phyloP scores from a whole-genome alignment of 83 land plant genomes.

The Diphasiastrum complanatum region DNA sequence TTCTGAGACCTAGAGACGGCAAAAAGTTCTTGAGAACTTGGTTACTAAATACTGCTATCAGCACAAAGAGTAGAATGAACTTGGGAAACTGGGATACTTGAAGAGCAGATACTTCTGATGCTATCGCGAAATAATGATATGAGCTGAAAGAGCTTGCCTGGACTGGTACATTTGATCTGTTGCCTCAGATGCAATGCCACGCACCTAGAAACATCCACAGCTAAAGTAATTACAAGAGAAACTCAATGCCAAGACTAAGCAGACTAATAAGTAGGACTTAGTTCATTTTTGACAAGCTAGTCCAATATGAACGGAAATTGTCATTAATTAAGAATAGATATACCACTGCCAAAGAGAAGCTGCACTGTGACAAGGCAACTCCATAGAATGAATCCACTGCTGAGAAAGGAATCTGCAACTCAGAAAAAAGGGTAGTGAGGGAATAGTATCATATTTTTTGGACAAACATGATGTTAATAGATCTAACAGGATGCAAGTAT shows the following conservation, averaged over 20 bases:
- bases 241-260: not conserved
- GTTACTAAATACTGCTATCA: not conserved
- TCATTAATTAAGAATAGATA: not conserved
- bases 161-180: slow-evolving; percentile 35
- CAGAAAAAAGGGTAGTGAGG: not conserved
- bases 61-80: too few relatives aligned
- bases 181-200: slow-evolving; percentile 25
- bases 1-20: slow-evolving; percentile 25
- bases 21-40: slow-evolving; percentile 10
- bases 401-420: slow-evolving; percentile 29
- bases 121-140: not conserved
- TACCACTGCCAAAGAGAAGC: slow-evolving; percentile 29
- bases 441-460: not conserved
- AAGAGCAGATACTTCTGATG: not conserved
- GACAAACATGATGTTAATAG: not conserved
- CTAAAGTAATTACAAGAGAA: not conserved
- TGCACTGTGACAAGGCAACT: slow-evolving; percentile 28
- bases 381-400: slow-evolving; percentile 29
- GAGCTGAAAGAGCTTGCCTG: too few relatives aligned
- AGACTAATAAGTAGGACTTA: not conserved
- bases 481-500: not conserved
- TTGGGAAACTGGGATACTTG: not conserved
- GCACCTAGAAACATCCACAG: slow-evolving; percentile 18
- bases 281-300: slow-evolving; percentile 3
- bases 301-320: not conserved